Evolutionary conservation across 1,139 yeast genomes (phyloP).

Genomic region (Geotrichum bryndzae): DNA sequence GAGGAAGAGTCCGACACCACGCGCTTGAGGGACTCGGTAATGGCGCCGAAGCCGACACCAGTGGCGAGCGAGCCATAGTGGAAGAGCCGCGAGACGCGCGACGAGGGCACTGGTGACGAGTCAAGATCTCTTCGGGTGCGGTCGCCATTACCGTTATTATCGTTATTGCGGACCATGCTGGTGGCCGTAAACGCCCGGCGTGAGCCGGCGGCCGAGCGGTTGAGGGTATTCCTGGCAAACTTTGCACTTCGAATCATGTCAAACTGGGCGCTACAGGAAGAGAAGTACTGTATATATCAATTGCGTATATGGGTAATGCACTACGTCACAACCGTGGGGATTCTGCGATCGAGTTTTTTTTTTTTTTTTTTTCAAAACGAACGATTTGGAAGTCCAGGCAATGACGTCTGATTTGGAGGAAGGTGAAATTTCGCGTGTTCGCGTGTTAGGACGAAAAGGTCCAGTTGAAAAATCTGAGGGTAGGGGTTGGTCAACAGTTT

Average conservation of each 20-base stretch:
- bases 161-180: not conserved
- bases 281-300: too few species aligned
- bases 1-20: slow-evolving; percentile 37
- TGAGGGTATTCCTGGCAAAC: not conserved
- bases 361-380: too few species aligned
- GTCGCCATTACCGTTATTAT: slow-evolving; percentile 24
- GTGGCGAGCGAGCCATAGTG: slow-evolving; percentile 94
- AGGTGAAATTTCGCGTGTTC: too few species aligned
- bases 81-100: slow-evolving; percentile 77
- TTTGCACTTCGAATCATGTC: not conserved
- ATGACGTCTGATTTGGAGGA: too few species aligned
- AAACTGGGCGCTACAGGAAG: not conserved
- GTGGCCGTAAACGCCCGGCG: not conserved
- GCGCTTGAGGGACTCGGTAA: slow-evolving; percentile 70
- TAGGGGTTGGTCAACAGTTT: too few species aligned
- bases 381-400: too few species aligned
- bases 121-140: slow-evolving; percentile 44
- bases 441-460: too few species aligned
- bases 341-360: too few species aligned
- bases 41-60: slow-evolving; percentile 79
- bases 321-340: too few species aligned
- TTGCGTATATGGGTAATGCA: too few species aligned
- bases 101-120: slow-evolving; percentile 71
- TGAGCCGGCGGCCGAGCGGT: not conserved
- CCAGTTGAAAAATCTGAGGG: too few species aligned